phyloP scores from a whole-genome alignment of 2,329 filamentous ascomycete genomes.

The Aspergillus brunneoviolaceus region DNA sequence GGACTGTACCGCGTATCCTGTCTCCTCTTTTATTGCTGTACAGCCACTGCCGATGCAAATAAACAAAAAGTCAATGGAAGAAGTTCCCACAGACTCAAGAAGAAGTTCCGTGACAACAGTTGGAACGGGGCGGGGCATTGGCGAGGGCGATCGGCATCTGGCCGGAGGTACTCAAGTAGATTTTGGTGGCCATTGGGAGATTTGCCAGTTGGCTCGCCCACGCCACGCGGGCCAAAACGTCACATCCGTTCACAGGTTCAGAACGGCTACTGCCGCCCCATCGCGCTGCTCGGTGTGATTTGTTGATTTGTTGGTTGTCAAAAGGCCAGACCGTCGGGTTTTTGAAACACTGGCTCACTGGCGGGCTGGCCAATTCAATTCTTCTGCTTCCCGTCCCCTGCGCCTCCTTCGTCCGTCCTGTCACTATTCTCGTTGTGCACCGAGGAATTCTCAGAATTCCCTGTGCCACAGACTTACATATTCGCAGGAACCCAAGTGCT shows the following conservation, averaged over 20 bases:
- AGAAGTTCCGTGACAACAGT: too few relatives aligned
- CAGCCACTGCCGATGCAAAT: neutral
- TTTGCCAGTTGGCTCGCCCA: conserved; percentile 1
- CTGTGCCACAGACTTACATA: too few relatives aligned
- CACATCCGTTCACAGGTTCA: neutral
- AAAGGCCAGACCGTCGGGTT: conserved; percentile 4
- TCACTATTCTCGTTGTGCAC: too few relatives aligned
- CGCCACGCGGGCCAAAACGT: conserved; percentile 9
- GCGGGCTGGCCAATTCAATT: neutral
- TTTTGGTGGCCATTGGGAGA: neutral
- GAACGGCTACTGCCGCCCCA: conserved; percentile 6
- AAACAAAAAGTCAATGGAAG: neutral
- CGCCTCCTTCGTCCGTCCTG: too few relatives aligned
- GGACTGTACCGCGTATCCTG: neutral
- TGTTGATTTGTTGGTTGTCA: neutral
- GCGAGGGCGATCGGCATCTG: neutral
- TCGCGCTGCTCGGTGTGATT: neutral
- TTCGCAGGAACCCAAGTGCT: too few relatives aligned
- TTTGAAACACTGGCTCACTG: neutral
- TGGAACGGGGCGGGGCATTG: neutral
- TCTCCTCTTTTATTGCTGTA: neutral
- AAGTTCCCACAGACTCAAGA: neutral
- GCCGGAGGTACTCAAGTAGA: neutral
- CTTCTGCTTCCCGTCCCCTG: neutral
- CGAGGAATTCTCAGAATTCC: too few relatives aligned